Evolutionary conservation across 768 basidiomycete species (phyloP).

Genomic region (Coprinellus micaceus): DNA sequence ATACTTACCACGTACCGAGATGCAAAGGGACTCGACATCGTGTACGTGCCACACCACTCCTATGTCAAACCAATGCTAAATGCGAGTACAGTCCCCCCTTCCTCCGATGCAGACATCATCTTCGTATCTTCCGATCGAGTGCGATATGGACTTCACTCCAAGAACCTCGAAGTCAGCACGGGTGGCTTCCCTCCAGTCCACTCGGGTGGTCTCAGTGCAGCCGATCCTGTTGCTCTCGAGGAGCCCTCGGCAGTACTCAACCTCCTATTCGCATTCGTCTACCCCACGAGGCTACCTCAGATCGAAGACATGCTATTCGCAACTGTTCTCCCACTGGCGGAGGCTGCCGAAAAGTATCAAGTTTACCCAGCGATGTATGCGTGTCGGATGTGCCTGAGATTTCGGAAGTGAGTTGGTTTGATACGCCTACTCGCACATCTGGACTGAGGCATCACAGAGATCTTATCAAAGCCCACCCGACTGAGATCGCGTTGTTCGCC

Average conservation of each 20-base stretch:
- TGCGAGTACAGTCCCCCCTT: not conserved
- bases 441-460: not conserved
- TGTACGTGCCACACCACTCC: too few species aligned
- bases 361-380: constrained; percentile 24
- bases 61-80: too few species aligned
- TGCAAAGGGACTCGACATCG: too few species aligned
- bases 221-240: constrained; percentile 19
- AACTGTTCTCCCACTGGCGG: constrained; percentile 17
- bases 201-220: constrained; percentile 8
- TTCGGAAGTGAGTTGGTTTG: not conserved
- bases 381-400: constrained; percentile 19
- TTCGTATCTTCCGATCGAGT: constrained; percentile 25
- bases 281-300: constrained; percentile 20
- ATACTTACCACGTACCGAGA: too few species aligned
- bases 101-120: constrained; percentile 20
- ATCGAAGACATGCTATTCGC: constrained; percentile 18
- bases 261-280: constrained; percentile 27
- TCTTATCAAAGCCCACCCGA: not conserved
- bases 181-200: constrained; percentile 26
- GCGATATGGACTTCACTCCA: constrained; percentile 23
- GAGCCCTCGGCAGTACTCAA: constrained; percentile 20
- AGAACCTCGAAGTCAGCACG: constrained; percentile 23
- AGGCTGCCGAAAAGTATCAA: constrained; percentile 27
- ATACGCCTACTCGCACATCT: not conserved
- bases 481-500: not conserved